Conservation (phyloP, 345 rosid genomes). For the Populus davidiana region DNA sequence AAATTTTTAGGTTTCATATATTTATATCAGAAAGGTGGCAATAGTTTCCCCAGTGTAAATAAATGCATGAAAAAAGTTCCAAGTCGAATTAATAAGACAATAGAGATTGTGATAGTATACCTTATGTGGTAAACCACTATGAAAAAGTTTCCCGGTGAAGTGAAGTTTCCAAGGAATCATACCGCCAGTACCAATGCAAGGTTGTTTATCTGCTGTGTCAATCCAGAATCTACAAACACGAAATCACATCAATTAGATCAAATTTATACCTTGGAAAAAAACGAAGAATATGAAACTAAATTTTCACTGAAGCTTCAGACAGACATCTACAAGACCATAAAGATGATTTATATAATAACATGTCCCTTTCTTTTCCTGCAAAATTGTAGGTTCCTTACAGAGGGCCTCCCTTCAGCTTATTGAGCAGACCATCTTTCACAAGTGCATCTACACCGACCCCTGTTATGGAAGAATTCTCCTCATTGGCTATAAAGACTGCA, state of each 20-base stretch:
- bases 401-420: conserved; percentile 89
- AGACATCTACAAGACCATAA: not conserved
- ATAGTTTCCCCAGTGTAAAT: not conserved
- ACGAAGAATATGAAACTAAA: not conserved
- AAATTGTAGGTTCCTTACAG: conserved; percentile 44
- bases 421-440: conserved; percentile 69
- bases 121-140: conserved; percentile 94
- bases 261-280: not conserved
- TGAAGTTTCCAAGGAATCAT: conserved; percentile 96
- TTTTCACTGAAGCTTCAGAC: not conserved
- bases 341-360: not conserved
- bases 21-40: not conserved
- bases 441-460: conserved; percentile 94
- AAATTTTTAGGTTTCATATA: not conserved
- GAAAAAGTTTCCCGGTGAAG: conserved; percentile 88
- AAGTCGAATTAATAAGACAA: not conserved
- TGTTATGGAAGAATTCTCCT: conserved; percentile 79
- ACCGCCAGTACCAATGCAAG: conserved; percentile 98
- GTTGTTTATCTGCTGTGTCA: conserved; percentile 98
- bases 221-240: conserved; percentile 72
- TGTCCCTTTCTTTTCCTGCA: not conserved
- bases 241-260: conserved; percentile 8
- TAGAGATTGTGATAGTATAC: conserved; percentile 27
- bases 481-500: conserved; percentile 91
- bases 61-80: not conserved